phyloP scores from a whole-genome alignment of 805 yeast genomes.

The Candida michaelii region DNA sequence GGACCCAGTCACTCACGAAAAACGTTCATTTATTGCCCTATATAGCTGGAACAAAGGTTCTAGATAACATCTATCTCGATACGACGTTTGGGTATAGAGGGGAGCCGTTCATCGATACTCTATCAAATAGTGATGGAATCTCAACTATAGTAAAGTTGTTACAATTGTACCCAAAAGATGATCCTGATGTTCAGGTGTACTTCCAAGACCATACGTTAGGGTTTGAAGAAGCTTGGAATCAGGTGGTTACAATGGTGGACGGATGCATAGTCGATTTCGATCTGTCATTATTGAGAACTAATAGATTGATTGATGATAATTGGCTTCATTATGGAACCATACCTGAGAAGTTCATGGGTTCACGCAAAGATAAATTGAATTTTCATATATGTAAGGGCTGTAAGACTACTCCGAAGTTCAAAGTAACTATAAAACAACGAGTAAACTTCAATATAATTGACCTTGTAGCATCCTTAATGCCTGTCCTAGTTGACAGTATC shows the following conservation, averaged over 20 bases:
- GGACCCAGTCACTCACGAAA: constrained; percentile 34
- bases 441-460: constrained; percentile 39
- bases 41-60: constrained; percentile 23
- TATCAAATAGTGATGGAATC: constrained; percentile 43
- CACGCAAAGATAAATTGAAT: neutral
- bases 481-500: constrained; percentile 15
- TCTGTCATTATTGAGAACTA: neutral
- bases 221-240: constrained; percentile 54
- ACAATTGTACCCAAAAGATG: constrained; percentile 42
- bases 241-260: constrained; percentile 20
- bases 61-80: constrained; percentile 53
- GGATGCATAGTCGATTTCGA: constrained; percentile 7
- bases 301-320: neutral
- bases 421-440: constrained; percentile 29
- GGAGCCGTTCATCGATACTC: constrained; percentile 48
- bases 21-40: constrained; percentile 46
- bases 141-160: constrained; percentile 30
- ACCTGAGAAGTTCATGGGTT: neutral
- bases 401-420: constrained; percentile 4
- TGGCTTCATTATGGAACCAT: neutral
- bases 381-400: constrained; percentile 2
- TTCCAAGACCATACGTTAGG: constrained; percentile 46
- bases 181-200: constrained; percentile 37
- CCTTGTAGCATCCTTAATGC: constrained; percentile 28
- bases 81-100: constrained; percentile 52